Base-by-base conservation (phyloP, 1,284 basidiomycete species). In the Thelephora terrestris region DNA sequence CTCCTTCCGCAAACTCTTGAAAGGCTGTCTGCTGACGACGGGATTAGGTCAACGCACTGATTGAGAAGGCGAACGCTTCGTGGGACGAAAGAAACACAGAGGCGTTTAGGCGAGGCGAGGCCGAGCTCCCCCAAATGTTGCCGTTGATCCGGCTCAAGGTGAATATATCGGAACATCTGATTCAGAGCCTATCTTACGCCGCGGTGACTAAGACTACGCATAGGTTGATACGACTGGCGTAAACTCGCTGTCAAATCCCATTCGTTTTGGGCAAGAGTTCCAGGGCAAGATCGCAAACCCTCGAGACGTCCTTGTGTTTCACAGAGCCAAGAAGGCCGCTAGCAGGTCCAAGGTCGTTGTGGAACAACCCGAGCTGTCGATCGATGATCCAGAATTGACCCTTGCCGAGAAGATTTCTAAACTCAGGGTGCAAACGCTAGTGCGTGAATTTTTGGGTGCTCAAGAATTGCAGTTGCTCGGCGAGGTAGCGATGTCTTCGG, bases 261-360 rank as follows among this genome's bases (percentile, higher is more conserved):
- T 95, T 45, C 85, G 95, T 7, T 97, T 99, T 62, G 95, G 96
- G 0, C 93, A 96, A 64, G 91, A 96, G 62, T 98, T 96, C 64
- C 78, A 85, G 51, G 91, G 90, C 2, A 79, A 78, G 20, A 79
- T 99, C 14, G 96, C 95, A 9, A 99, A 99, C 61, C 94, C 95
- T 5, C 80, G 90, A 36, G 94, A 98, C 59, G 78, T 95, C 24
- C 78, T 99, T 25, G 76, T 91, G 43, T 97, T 97, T 67, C 85
- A 94, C 62, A 81, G 89, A 17, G 77, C 84, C 43, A 94, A 89
- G 64, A 85, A 84, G 59, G 58, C 68, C 23, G 69, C 74, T 2
- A 62, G 61, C 12, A 65, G 70, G n/a, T 64, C 63, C 20, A 83
- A 81, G 56, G 77, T 82, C 23, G 64, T 70, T 14, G 73, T 78